These are phyloP conservation scores for Herpotrichia juniperi DNA, from an alignment of 2,329 filamentous ascomycete species.

Conservation along the genomic window DNA sequence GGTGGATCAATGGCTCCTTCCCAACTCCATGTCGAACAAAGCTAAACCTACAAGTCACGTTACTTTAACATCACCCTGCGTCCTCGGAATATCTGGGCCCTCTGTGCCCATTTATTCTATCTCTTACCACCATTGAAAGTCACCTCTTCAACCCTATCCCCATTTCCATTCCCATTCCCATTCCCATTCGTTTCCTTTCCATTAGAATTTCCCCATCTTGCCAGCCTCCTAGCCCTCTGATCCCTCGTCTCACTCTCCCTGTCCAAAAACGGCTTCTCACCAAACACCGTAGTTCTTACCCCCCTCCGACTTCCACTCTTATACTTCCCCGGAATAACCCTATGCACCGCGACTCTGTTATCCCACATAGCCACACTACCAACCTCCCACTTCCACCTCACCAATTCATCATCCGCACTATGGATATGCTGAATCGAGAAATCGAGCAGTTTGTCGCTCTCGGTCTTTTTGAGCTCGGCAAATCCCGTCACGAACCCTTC, in stretches of 20 bases:
- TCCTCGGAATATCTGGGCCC: no score
- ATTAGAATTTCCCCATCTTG: no score
- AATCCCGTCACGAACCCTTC: constrained; percentile 57
- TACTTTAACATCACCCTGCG: no score
- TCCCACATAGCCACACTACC: constrained; percentile 15
- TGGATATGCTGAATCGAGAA: constrained; percentile 5
- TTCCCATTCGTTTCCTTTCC: background rate
- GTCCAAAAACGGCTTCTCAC: constrained; percentile 8
- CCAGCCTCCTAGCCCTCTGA: background rate
- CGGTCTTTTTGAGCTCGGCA: constrained; percentile 57
- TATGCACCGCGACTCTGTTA: constrained; percentile 5
- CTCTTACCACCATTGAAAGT: no score
- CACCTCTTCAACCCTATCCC: no score
- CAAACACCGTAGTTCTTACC: constrained; percentile 11
- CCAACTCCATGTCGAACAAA: no score
- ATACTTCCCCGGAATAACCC: constrained; percentile 12
- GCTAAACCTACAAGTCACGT: no score
- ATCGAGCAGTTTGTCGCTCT: constrained; percentile 35
- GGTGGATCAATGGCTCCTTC: no score
- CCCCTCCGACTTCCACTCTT: constrained; percentile 6
- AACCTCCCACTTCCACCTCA: constrained; percentile 13
- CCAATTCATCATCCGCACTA: constrained; percentile 6
- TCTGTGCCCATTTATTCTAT: no score
- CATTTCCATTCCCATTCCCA: no score
- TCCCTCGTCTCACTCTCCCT: constrained; percentile 10